Base-by-base conservation (phyloP, 164 flowering plant species). In the Euptelea pleiosperma region DNA sequence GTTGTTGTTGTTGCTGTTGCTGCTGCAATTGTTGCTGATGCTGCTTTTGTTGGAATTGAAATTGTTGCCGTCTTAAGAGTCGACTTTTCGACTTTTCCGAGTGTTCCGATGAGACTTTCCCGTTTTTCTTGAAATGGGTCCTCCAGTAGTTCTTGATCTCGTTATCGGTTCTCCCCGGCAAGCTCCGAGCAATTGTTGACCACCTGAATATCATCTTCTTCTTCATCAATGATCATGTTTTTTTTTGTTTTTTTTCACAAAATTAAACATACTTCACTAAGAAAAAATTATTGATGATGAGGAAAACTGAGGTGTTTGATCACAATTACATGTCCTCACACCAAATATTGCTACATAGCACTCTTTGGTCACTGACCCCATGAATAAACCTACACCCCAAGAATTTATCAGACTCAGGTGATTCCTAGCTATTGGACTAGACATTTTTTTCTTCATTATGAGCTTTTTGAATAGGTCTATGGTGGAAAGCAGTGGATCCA, bases 121-220 rank as follows among this genome's bases (percentile, higher is more conserved):
- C 59, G 75, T 76, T 78, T 41, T 78, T 78, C 81, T 86, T 83
- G 79, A 86, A 83, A 73, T 86, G 92, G 45, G 92, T 86, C 51
- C 92, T 71, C 93, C 93, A 86, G 52, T 86, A 83, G 70, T 86
- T 86, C 75, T 86, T 86, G 49, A 86, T 86, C 57, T 86, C 93
- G 28, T 86, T 86, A 43, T 86, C 93, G 0, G 93, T 86, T 65
- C 93, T 74, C 53, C 93, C 93, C 0, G 89, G 89, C 48, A 86
- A 66, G 60, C 83, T 82, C 61, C 85, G 45, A 0, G 93, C 93
- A 57, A 86, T 84, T 6, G 84, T 80, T 14, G 93, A 86, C 93
- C 93, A 86, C 69, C 93, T 86, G 57, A 35, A 36, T 3, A 34
- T 22, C 3, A 26, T 3, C 31, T 30, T 44, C 1, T 16, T 36